Percentiles rank a stretch among this genome's conserved stretches.
Evolutionary conservation across 768 basidiomycete species (phyloP).

Genomic region (Terana coerulea): DNA sequence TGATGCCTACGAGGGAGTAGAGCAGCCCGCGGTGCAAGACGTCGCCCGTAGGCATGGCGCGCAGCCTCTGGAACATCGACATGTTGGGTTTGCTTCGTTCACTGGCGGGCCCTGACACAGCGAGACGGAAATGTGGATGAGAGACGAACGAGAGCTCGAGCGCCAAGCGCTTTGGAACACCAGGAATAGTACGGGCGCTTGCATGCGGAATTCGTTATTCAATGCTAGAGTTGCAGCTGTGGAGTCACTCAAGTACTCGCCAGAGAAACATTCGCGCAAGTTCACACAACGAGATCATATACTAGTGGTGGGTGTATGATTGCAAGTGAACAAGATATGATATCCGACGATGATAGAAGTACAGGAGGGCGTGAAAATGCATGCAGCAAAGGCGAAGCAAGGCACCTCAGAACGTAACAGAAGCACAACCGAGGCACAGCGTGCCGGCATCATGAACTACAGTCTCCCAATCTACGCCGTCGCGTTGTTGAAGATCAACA

Average conservation of each 20-base stretch:
- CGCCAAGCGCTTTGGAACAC: too few relatives aligned
- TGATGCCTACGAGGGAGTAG: slow-evolving; percentile 47
- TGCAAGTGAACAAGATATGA: slow-evolving; percentile 1
- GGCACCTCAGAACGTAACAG: background rate
- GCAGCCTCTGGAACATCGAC: slow-evolving; percentile 10
- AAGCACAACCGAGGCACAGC: background rate
- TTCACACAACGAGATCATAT: background rate
- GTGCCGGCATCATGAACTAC: background rate
- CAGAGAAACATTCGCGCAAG: too few relatives aligned
- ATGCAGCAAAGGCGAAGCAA: background rate
- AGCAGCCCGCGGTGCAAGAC: slow-evolving; percentile 53
- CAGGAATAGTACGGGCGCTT: too few relatives aligned
- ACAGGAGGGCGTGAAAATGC: slow-evolving; percentile 10
- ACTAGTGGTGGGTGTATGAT: slow-evolving; percentile 4
- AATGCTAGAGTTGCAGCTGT: too few relatives aligned
- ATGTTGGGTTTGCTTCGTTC: background rate
- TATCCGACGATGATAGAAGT: slow-evolving; percentile 4
- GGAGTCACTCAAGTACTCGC: too few relatives aligned
- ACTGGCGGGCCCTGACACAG: too few relatives aligned
- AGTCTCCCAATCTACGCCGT: slow-evolving; percentile 29
- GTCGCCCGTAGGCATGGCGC: slow-evolving; percentile 36
- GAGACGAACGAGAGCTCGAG: too few relatives aligned
- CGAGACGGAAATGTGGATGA: too few relatives aligned
- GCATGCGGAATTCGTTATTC: too few relatives aligned
- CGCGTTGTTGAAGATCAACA: slow-evolving; percentile 79